phyloP scores from a whole-genome alignment of 768 basidiomycete species.

The Pisolithus marmoratus region DNA sequence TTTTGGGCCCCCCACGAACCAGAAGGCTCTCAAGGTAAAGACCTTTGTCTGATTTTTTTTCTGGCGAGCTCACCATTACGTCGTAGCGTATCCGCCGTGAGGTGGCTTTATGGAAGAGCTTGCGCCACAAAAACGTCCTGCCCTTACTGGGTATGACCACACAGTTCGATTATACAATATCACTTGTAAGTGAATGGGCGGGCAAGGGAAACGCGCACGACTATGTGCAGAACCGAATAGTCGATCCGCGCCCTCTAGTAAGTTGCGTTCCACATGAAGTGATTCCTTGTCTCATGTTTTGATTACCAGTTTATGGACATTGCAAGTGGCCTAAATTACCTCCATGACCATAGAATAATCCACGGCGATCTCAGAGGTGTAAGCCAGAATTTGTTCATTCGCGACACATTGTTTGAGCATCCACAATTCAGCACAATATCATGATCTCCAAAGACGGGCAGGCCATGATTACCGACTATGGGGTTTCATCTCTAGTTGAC shows the following conservation, averaged over 20 bases:
- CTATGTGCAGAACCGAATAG: not conserved
- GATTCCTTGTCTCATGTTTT: not conserved
- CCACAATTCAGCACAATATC: not conserved
- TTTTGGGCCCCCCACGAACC: not conserved
- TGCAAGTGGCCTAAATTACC: not conserved
- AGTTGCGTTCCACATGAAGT: not conserved
- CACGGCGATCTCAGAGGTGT: slow-evolving; percentile 1
- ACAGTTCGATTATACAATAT: not conserved
- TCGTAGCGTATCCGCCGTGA: not conserved
- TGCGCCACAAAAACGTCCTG: not conserved
- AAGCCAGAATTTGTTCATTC: not conserved
- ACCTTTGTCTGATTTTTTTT: not conserved
- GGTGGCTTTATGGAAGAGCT: not conserved
- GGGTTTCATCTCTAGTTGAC: not conserved
- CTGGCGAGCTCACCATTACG: not conserved
- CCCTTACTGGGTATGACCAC: not conserved
- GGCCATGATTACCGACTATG: not conserved
- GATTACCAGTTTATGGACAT: not conserved
- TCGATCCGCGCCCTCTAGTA: not conserved
- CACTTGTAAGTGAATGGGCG: not conserved
- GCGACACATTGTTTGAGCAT: not conserved
- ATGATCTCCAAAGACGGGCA: not conserved
- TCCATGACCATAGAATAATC: not conserved
- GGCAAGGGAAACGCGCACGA: not conserved
- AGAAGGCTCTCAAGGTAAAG: not conserved